Conservation (phyloP, 225 moss, liverwort and hornwort species). For the Polytrichum commune region DNA sequence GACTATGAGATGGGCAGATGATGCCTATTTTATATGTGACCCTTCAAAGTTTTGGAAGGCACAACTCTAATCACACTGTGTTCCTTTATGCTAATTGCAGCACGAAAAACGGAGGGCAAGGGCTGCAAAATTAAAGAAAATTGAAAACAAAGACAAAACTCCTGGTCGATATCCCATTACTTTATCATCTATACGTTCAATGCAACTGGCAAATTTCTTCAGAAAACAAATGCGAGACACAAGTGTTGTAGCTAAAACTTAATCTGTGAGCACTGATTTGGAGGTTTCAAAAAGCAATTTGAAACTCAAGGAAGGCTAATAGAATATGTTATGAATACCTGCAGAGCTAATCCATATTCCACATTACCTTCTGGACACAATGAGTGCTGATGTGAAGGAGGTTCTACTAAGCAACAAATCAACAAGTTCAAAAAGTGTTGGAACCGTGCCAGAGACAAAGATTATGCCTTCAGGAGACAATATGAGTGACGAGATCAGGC, state of each 20-base stretch:
- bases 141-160: neutral
- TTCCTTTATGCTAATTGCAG: conserved; percentile 12
- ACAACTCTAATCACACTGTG: neutral
- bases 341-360: conserved; percentile 29
- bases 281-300: too few species aligned
- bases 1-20: neutral
- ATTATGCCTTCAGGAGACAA: conserved; percentile 19
- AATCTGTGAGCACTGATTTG: too few species aligned
- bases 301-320: too few species aligned
- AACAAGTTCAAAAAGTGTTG: neutral
- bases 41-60: neutral
- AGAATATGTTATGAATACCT: neutral
- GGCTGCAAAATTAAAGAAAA: conserved; percentile 14
- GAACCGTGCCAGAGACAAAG: neutral
- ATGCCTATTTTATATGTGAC: conserved; percentile 1
- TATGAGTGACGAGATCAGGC: conserved; percentile 19
- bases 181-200: too few species aligned
- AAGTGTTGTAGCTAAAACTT: too few species aligned
- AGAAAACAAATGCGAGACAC: too few species aligned
- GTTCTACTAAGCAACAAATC: conserved; percentile 33
- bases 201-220: too few species aligned
- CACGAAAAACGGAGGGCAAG: conserved; percentile 16
- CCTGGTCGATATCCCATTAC: neutral
- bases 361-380: conserved; percentile 45
- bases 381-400: conserved; percentile 46